Conservation (phyloP, 2,329 filamentous ascomycete species). For the Hypoxylon sp. region DNA sequence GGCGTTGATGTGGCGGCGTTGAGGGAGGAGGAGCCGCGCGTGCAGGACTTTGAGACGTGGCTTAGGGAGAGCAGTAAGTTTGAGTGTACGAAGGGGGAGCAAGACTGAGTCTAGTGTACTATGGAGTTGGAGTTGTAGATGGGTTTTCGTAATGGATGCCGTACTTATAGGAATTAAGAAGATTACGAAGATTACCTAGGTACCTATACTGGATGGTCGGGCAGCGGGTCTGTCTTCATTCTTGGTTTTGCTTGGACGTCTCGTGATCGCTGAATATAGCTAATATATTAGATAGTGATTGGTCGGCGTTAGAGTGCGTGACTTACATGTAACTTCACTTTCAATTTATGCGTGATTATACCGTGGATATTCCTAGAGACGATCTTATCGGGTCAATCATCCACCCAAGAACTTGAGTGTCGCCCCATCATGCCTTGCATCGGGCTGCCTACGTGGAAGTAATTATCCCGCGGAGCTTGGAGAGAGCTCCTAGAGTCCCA, state of each 20-base stretch:
- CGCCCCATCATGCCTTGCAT: not conserved
- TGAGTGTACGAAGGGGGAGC: constrained; percentile 34
- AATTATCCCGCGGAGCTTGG: not conserved
- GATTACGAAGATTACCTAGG: no score
- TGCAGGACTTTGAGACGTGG: constrained; percentile 58
- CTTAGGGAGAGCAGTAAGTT: constrained; percentile 56
- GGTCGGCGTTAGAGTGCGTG: not conserved
- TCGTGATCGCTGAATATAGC: no score
- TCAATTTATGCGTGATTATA: no score
- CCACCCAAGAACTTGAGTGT: not conserved
- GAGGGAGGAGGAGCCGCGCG: constrained; percentile 49
- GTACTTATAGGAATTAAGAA: no score
- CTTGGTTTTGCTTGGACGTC: no score
- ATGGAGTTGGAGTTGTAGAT: no score
- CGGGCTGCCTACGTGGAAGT: not conserved
- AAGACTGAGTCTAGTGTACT: not conserved
- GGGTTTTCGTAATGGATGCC: no score
- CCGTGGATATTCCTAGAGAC: not conserved
- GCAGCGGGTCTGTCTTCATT: no score
- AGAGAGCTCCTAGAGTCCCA: not conserved
- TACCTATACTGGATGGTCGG: no score
- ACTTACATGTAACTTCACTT: not conserved
- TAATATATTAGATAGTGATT: not conserved
- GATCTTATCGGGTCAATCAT: not conserved
- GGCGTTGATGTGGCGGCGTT: constrained; percentile 56